These are phyloP conservation scores for Blastobotrys persicus DNA, from an alignment of 1,139 yeast species.

Conservation along the genomic window DNA sequence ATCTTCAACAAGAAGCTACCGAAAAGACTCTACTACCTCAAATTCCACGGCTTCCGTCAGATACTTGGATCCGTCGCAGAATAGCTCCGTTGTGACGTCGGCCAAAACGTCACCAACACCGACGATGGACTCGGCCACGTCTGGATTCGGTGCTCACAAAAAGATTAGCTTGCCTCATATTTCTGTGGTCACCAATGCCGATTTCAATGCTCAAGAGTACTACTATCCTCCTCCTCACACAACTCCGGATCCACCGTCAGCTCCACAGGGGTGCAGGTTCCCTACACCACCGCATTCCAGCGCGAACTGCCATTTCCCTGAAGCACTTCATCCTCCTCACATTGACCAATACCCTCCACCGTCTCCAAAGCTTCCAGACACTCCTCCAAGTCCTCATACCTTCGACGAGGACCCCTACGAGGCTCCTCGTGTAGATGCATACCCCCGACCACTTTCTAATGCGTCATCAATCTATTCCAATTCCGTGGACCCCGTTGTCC, in stretches of 20 bases:
- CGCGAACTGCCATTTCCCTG: constrained; percentile 7
- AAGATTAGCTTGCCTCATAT: constrained; percentile 5
- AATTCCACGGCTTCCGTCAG: constrained; percentile 7
- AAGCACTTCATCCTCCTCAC: constrained; percentile 6
- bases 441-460: constrained; percentile 3
- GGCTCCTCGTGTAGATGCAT: constrained; percentile 1
- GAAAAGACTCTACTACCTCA: constrained; percentile 11
- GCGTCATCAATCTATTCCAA: constrained; percentile 25
- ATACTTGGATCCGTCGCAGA: neutral
- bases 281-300: constrained; percentile 10
- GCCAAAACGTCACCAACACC: constrained; percentile 7
- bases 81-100: neutral
- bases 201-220: constrained; percentile 5
- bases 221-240: constrained; percentile 1
- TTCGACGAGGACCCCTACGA: constrained; percentile 6
- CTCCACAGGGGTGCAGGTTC: constrained; percentile 2
- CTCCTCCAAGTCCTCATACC: neutral
- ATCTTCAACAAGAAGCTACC: constrained; percentile 2
- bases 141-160: constrained; percentile 3
- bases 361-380: constrained; percentile 1
- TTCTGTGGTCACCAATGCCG: constrained; percentile 12
- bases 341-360: neutral
- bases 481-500: constrained; percentile 21
- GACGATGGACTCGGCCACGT: constrained; percentile 2
- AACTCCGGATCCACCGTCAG: constrained; percentile 1